These are phyloP conservation scores for Penicillium sp. DNA, from an alignment of 2,329 filamentous ascomycete species.

Conservation along the genomic window DNA sequence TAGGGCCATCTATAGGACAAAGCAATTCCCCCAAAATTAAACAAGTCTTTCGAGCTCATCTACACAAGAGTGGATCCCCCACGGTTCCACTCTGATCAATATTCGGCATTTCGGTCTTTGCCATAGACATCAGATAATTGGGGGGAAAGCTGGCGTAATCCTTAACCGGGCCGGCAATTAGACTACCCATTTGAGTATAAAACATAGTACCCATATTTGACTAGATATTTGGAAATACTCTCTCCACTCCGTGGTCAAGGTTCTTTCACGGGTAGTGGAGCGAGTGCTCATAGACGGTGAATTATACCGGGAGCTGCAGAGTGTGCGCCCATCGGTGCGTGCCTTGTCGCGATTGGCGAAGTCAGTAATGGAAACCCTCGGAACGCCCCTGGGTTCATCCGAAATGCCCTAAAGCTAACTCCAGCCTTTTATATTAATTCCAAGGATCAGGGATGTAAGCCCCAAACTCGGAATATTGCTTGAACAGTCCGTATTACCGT, in stretches of 20 bases:
- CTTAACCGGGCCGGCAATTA: conserved; percentile 13
- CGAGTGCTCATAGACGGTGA: neutral
- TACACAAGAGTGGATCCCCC: neutral
- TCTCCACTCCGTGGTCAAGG: no score
- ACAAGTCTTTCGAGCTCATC: neutral
- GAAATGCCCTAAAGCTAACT: neutral
- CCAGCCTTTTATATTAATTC: conserved; percentile 1
- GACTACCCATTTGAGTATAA: no score
- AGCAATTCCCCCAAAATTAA: neutral
- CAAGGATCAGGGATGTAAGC: conserved; percentile 7
- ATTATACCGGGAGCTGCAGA: no score
- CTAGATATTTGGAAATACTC: no score
- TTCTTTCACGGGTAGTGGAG: no score
- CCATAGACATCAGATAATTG: neutral
- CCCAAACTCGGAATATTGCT: neutral
- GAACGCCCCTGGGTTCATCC: neutral
- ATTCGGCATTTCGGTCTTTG: conserved; percentile 9
- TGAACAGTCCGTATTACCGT: conserved; percentile 1
- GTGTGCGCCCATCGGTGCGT: no score
- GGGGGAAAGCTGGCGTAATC: conserved; percentile 4
- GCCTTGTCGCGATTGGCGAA: neutral
- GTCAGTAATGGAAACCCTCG: neutral
- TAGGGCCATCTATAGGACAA: neutral
- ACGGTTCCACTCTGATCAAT: conserved; percentile 8
- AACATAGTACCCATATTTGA: no score